Base-by-base conservation (phyloP, 257 asterid species). In the Penstemon newberryi region DNA sequence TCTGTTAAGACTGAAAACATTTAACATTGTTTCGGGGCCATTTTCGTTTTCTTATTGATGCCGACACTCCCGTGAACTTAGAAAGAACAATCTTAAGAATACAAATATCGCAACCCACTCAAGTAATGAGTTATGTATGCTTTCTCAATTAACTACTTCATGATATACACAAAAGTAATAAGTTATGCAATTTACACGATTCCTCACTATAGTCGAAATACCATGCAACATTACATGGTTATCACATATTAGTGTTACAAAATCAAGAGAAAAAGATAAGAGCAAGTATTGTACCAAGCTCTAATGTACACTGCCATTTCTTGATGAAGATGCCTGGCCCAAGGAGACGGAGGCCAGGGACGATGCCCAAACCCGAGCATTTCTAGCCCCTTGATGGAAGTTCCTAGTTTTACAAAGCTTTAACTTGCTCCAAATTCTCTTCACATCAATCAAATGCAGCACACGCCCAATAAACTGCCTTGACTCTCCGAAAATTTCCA, bases 311-410 rank as follows among this genome's bases (percentile, higher is more conserved):
- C 56, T 40, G 66, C 57, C 66, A 13, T 62, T 65, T 75, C 86
- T 74, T 5, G 90, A 65, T 2, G 86, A 60, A 13, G 92, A 78
- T 0, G 92, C 60, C 78, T 85, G 76, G 46, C 92, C 90, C 66
- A 84, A 65, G 13, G 96, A 88, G 19, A 88, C 89, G 1, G 93
- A 85, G 13, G 96, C 85, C 72, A 89, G 69, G 10, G 97, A 91
- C 1, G 89, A 90, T 7, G 95, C 97, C 97, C 96, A 90, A 51
- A 88, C 94, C 70, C 83, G 78, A 56, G 94, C 94, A 71, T 78
- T 87, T 76, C 83, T 73, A 3, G 95, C 92, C n/a, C 95, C 86
- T 58, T 57, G 71, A 43, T 74, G 91, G 69, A 90, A 80, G 79
- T 80, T 90, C 67, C 91, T 79, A 38, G 81, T 73, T 79, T 87